Evolutionary conservation across 129 eudicot species (phyloP), one percentile per base, ranked within the genome.

Genomic region (Artemisia argyi): DNA sequence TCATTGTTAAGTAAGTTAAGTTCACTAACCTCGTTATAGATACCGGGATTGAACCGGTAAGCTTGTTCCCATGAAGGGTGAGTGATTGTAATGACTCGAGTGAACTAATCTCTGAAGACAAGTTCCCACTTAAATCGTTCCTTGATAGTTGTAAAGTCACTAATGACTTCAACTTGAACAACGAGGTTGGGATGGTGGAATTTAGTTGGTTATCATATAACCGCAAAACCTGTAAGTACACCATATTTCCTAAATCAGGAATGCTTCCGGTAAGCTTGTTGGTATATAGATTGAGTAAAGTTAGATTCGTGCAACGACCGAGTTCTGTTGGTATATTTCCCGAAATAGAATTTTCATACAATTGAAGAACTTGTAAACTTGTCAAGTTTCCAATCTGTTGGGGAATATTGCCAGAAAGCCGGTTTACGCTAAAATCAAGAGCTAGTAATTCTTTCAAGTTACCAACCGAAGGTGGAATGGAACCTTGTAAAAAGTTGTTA

Each of bases 201-300:
- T 65, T 89, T 59, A 93, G 39, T 65, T 66, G 81, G 32, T 93
- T 93, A 1, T 70, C n/a, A 61, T 82, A 85, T 18, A 93, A 69
- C 44, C 87, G 72, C 58, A 93, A 62, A 5, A 2, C 11, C 61
- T 86, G 70, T 55, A 93, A 81, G 49, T 67, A 73, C 7, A 58
- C 65, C 73, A 93, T 55, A 73, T 83, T 80, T 51, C 97, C 92
- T 12, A 93, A 74, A 68, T 85, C 9, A 2, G 98, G 98, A 73
- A 93, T 85, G 32, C 70, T 52, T 50, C 97, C 98, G 4, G 67
- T 68, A 67, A 93, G 73, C 50, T 64, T 72, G 75, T 89, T 93
- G 47, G 30, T 79, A 52, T 80, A 87, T 39, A 87, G 13, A 68
- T 85, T 85, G 0, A 93, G 65, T 39, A 7, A 4, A 59, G 67